Base-by-base conservation (phyloP, 805 yeast genomes). In the Debaryomyces tyrocola region DNA sequence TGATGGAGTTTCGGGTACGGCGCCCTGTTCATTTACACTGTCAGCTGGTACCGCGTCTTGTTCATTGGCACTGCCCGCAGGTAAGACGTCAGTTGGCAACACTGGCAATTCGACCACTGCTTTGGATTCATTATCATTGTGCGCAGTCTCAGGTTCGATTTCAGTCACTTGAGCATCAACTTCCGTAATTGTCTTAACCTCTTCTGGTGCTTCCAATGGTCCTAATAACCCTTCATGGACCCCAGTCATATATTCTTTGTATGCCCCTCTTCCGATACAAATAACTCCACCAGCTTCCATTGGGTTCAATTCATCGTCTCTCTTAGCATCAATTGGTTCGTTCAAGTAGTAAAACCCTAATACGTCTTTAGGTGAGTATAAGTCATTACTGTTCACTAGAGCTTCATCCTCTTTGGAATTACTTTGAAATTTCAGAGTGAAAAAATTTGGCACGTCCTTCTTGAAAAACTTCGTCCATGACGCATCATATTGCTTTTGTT, bases 251-350 rank as follows among this genome's bases (percentile, higher is more conserved):
- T 90, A 94, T 73, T 94, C 99, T 64, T 92, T 92, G 64, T 80
- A 94, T 0, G 97, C 92, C 47, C 99, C 99, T 63, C 99, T 78
- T 4, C 99, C 99, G 20, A 94, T 70, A 62, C 97, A 88, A 17
- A 94, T 78, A 10, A 90, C 85, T 37, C 98, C 99, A 20, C 97
- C 97, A 7, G 84, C 79, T 24, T 74, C 57, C 11, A 62, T 60
- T 2, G 80, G 77, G 28, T 74, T 73, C 2, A 53, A 41, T 4
- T 67, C 73, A 28, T 73, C 64, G 1, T 82, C 73, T 58, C 83
- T 84, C 43, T 82, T 78, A 44, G 66, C 61, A 0, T 64, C 57
- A 6, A 70, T 41, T 9, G 67, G 53, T 1, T 65, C 56, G n/a
- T 61, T 45, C 5, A 63, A 35, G 18, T 58, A 59, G 58, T 79